Evolutionary conservation across 2,329 filamentous ascomycete genomes (phyloP).

Genomic region (Neonectria punicea): DNA sequence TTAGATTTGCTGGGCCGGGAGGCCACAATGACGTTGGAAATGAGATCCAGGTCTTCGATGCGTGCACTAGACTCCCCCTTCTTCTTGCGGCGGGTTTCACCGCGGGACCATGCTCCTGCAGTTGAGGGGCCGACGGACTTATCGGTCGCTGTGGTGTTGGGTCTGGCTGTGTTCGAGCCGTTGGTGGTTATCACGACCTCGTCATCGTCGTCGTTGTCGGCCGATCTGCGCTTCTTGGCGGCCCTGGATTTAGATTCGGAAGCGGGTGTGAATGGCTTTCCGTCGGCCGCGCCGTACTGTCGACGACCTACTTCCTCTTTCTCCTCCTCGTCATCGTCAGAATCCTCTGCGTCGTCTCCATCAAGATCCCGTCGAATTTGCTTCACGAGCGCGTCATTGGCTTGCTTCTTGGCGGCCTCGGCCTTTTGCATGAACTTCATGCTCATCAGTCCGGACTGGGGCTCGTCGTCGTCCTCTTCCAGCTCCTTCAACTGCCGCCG

Average conservation of each 20-base stretch:
- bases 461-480: conserved; percentile 60
- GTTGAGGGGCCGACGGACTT: conserved; percentile 39
- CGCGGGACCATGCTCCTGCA: conserved; percentile 56
- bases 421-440: conserved; percentile 97
- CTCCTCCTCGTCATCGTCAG: conserved; percentile 63
- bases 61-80: conserved; percentile 47
- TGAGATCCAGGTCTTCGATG: conserved; percentile 54
- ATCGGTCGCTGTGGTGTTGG: conserved; percentile 32
- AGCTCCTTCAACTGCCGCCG: conserved; percentile 58
- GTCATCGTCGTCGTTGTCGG: conserved; percentile 42
- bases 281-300: conserved; percentile 67
- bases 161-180: conserved; percentile 29
- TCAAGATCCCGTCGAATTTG: conserved; percentile 79
- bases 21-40: conserved; percentile 48
- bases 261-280: conserved; percentile 46
- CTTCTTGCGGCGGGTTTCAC: conserved; percentile 51
- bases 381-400: conserved; percentile 81
- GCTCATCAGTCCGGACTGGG: conserved; percentile 75
- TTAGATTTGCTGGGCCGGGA: conserved; percentile 45
- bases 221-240: conserved; percentile 44
- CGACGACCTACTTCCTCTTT: conserved; percentile 73
- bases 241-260: conserved; percentile 43
- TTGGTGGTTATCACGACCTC: conserved; percentile 44
- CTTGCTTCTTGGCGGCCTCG: conserved; percentile 79
- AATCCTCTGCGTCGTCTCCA: conserved; percentile 63